Percentiles rank a stretch among this genome's conserved stretches.
Conservation (phyloP, 2,329 filamentous ascomycete species). For the Claviceps cyperi region DNA sequence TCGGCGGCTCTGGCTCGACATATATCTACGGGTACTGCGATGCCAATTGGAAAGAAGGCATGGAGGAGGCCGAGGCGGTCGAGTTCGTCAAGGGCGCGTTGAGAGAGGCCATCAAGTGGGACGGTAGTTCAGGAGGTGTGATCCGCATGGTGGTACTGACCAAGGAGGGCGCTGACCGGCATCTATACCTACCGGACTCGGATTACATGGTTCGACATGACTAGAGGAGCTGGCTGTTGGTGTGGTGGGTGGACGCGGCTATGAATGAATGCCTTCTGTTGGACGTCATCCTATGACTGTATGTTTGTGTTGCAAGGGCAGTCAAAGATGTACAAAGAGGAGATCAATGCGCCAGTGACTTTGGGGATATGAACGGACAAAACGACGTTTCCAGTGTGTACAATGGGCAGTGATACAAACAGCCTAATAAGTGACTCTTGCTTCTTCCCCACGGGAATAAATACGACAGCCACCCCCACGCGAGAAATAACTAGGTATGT, state of each 20-base stretch:
- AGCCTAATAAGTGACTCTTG: no score
- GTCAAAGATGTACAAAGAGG: background rate
- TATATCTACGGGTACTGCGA: conserved; percentile 99
- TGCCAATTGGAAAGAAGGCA: conserved; percentile 85
- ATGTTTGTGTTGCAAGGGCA: background rate
- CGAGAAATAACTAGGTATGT: no score
- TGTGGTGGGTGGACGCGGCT: conserved; percentile 2
- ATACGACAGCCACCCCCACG: no score
- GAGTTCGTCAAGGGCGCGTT: conserved; percentile 85
- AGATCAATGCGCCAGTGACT: background rate
- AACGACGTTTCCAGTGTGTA: no score
- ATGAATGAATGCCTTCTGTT: background rate
- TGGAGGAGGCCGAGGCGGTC: conserved; percentile 85
- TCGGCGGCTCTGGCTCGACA: conserved; percentile 91
- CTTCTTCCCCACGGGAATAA: no score
- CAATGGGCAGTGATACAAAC: no score
- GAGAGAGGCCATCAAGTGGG: conserved; percentile 96
- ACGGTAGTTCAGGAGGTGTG: conserved; percentile 94
- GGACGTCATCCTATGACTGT: background rate
- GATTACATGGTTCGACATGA: conserved; percentile 64
- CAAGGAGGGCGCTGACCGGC: conserved; percentile 73
- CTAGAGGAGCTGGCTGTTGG: conserved; percentile 22
- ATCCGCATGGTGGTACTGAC: conserved; percentile 97
- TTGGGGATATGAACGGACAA: no score
- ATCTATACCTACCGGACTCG: conserved; percentile 89